Base-by-base conservation (phyloP, 306 rosid species). In the Quercus bicolor region DNA sequence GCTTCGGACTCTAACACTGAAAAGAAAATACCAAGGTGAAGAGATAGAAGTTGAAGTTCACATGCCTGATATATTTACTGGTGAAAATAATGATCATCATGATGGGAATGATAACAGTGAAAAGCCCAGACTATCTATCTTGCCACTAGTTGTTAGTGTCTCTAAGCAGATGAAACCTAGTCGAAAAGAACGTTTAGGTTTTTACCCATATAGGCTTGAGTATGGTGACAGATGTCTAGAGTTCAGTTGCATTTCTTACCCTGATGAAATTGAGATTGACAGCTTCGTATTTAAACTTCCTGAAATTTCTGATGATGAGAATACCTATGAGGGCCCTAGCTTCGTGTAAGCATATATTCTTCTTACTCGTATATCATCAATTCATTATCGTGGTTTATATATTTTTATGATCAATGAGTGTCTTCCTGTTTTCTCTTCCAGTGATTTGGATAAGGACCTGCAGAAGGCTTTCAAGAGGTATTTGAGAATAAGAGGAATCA, bases 401-500 rank as follows among this genome's bases (percentile, higher is more conserved):
- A 53, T 53, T 78, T 51, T 1, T 53, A 76, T 51, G 4, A 34
- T 37, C 16, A 56, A 66, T 57, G 51, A 64, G 16, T 56, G 55
- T 85, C 2, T 78, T 73, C 26, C 12, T 2, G 37, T 5, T 66
- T 15, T 53, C 59, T 26, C 52, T 77, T 59, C 75, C 73, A 95
- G 99, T 70, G 90, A 87, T 82, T 82, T 93, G 96, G 99, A 93
- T 56, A 97, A 95, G 86, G 81, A 80, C 77, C 88, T 95, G 85
- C 96, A 87, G 75, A 93, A 87, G 90, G 86, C 98, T 56, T 91
- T 95, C 84, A 93, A 83, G 69, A 95, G 72, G 87, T 95, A 89
- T 75, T 89, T 95, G 68, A 94, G 91, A 89, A 90, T 95, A 16
- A 93, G 99, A 79, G 99, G 98, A 74, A 91, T 95, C 83, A 93